Evolutionary conservation across 2,329 filamentous ascomycete species (phyloP).

Genomic region (Botrytis deweyae): DNA sequence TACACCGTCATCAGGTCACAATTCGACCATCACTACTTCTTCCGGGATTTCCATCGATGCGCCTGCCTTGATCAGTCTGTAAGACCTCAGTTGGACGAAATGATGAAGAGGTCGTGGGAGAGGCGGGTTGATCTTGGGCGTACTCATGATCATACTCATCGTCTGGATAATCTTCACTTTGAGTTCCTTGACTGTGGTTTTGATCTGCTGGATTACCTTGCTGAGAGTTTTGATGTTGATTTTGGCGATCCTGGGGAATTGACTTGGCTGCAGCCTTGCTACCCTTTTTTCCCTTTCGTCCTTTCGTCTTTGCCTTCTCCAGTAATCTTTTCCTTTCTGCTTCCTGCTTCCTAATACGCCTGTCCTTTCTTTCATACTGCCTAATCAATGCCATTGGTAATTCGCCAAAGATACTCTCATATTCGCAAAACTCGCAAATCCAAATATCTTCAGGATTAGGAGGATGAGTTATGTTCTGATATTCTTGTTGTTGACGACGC

Average conservation of each 20-base stretch:
- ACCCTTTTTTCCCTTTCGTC: constrained; percentile 82
- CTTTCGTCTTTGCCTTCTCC: constrained; percentile 93
- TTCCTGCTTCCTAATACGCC: constrained; percentile 76
- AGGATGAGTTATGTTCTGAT: constrained; percentile 73
- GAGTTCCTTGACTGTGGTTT: constrained; percentile 41
- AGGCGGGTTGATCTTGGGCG: constrained; percentile 21
- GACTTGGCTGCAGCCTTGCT: constrained; percentile 51
- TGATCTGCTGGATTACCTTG: constrained; percentile 37
- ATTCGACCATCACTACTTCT: constrained; percentile 16
- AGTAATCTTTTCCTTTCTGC: constrained; percentile 82
- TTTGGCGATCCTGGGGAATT: constrained; percentile 33
- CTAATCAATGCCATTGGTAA: constrained; percentile 82
- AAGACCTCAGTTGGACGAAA: constrained; percentile 9
- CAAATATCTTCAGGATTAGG: constrained; percentile 73
- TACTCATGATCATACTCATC: constrained; percentile 52
- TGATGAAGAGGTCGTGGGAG: constrained; percentile 3
- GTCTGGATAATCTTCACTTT: constrained; percentile 50
- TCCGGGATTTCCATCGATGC: constrained; percentile 8
- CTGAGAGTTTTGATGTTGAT: constrained; percentile 41
- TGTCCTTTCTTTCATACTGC: constrained; percentile 92
- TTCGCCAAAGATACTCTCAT: constrained; percentile 90
- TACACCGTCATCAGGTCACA: constrained; percentile 1
- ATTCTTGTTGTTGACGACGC: constrained; percentile 73
- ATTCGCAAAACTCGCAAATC: constrained; percentile 98
- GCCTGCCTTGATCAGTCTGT: constrained; percentile 6